Percentiles rank a stretch among this genome's conserved stretches.
Conservation (phyloP, 495 filamentous ascomycete species). For the Aspergillus mulundensis region DNA sequence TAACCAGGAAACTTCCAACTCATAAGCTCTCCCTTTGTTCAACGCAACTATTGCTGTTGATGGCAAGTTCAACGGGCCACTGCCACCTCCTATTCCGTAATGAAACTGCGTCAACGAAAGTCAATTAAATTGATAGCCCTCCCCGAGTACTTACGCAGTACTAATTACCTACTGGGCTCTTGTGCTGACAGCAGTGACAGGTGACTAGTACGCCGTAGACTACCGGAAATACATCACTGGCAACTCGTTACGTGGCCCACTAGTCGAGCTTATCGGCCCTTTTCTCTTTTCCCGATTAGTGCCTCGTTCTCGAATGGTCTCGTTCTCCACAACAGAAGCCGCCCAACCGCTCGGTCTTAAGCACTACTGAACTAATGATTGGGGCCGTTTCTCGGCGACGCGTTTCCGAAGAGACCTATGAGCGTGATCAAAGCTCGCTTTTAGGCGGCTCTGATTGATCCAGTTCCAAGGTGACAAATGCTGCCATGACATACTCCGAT, state of each 20-base stretch:
- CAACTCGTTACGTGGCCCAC: conserved; percentile 4
- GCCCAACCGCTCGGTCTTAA: neutral
- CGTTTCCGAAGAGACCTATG: conserved; percentile 10
- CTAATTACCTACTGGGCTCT: neutral
- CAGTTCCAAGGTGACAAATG: neutral
- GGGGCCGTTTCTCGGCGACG: conserved; percentile 21
- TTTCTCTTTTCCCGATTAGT: conserved; percentile 11
- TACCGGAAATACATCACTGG: neutral
- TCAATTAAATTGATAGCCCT: conserved; percentile 8
- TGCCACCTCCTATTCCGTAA: neutral
- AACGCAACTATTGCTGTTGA: neutral
- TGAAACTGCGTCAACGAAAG: neutral
- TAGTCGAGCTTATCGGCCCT: conserved; percentile 11
- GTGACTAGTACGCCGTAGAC: neutral
- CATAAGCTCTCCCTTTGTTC: too few species aligned
- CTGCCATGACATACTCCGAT: neutral
- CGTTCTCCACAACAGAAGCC: conserved; percentile 11
- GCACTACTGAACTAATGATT: conserved; percentile 10
- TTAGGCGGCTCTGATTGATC: conserved; percentile 11
- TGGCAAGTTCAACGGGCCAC: neutral
- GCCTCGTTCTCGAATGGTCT: neutral
- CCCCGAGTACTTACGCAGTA: neutral
- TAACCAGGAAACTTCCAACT: conserved; percentile 7
- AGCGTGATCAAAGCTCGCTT: conserved; percentile 1
- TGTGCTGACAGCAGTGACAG: neutral